Base-by-base conservation (phyloP, 441 rosid genomes). In the Gossypium lobatum region DNA sequence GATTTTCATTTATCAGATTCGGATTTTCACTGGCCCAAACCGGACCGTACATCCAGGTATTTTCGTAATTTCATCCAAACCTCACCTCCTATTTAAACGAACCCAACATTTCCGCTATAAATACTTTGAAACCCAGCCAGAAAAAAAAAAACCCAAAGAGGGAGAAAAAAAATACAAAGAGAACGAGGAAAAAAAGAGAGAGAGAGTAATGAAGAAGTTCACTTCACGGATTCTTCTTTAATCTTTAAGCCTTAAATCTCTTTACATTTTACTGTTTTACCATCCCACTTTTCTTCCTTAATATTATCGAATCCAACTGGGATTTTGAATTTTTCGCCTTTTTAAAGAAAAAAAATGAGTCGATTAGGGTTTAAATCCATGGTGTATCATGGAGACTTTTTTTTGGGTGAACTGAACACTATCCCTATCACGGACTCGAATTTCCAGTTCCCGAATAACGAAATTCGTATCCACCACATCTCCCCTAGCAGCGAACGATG, bases 381-480 rank as follows among this genome's bases (percentile, higher is more conserved):
- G 76, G 98, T 93, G 48, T 96, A 85, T 69, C 94, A 89, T 66
- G 97, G 97, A 9, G 97, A 96, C 58, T 8, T 73, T 18, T 81
- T 80, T 75, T 81, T 96, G 75, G 98, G 99, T 59, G 99, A 91
- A 60, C 88, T 96, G 72, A 96, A 93, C 68, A 82, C 85, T 39
- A 70, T 86, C 77, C 90, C 90, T 28, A 84, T 81, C 2, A 75
- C 78, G 37, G 91, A 82, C 23, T 76, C 78, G 75, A 82, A 79
- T 60, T 92, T 93, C 81, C 88, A 83, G 71, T 96, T 93, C 80
- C 99, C 97, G 0, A 88, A 88, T 87, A 88, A 88, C 80, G 98
- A 93, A 88, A 92, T 96, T 74, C 91, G 93, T 65, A 93, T 96
- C 85, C 93, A 86, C 72, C 97, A 81, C 75, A 72, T 92, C 14